A percentile compares a stretch with the other conserved stretches of the same genome.
phyloP scores from a whole-genome alignment of 768 basidiomycete genomes.

The Lentinula sp. region DNA sequence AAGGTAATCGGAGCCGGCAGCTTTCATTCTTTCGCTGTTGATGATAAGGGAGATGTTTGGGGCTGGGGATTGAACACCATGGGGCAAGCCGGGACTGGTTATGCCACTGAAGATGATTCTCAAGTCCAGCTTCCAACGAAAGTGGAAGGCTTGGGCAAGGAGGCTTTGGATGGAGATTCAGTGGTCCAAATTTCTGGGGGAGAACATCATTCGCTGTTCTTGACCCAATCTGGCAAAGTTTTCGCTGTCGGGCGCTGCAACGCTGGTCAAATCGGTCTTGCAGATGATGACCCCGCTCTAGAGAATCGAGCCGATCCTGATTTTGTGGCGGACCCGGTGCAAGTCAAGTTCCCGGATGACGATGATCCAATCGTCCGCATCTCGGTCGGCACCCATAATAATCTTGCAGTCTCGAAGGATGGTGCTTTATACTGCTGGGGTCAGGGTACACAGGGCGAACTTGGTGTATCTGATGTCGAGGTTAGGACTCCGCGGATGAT shows the following conservation, averaged over 20 bases:
- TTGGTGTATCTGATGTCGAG: slow-evolving; percentile 59
- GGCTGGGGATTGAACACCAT: slow-evolving; percentile 95
- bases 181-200: slow-evolving; percentile 78
- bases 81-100: slow-evolving; percentile 74
- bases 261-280: slow-evolving; percentile 75
- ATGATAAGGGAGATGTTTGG: slow-evolving; percentile 78
- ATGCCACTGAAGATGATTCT: slow-evolving; percentile 34
- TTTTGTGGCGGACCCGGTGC: slow-evolving; percentile 60
- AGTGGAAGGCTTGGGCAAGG: slow-evolving; percentile 58
- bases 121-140: slow-evolving; percentile 59
- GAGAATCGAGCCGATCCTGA: slow-evolving; percentile 48
- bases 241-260: slow-evolving; percentile 85
- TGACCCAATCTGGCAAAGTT: slow-evolving; percentile 77
- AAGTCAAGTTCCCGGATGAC: slow-evolving; percentile 56
- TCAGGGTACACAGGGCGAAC: slow-evolving; percentile 70
- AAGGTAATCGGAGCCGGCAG: slow-evolving; percentile 74
- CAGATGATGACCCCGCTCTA: slow-evolving; percentile 64
- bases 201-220: slow-evolving; percentile 87
- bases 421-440: slow-evolving; percentile 78
- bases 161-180: slow-evolving; percentile 50
- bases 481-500: slow-evolving; percentile 60
- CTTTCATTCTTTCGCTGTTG: slow-evolving; percentile 88
- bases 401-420: slow-evolving; percentile 58
- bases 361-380: slow-evolving; percentile 62
- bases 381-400: slow-evolving; percentile 67